Percentiles rank a stretch among this genome's conserved stretches.
phyloP scores from a whole-genome alignment of 2,329 filamentous ascomycete species.

The Talaromyces sp. region DNA sequence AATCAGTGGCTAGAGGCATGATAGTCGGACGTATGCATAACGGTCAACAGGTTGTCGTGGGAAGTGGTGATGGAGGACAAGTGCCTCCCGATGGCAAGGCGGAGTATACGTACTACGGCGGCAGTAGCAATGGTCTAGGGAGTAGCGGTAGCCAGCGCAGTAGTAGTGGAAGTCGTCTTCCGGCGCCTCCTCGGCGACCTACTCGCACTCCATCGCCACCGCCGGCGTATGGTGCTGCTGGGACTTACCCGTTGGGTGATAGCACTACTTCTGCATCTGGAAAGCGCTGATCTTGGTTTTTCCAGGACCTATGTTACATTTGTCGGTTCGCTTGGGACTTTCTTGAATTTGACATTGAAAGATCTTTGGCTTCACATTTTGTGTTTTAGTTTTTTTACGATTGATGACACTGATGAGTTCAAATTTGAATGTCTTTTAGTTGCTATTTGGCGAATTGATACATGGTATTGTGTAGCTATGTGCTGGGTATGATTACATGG shows the following conservation, averaged over 20 bases:
- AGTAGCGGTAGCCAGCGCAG: constrained; percentile 2
- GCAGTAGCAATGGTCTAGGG: constrained; percentile 1
- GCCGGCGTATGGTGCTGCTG: constrained; percentile 39
- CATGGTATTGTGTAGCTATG: neutral
- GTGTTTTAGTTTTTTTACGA: neutral
- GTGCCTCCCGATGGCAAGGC: constrained; percentile 18
- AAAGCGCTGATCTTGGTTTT: constrained; percentile 27
- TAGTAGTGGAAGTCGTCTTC: constrained; percentile 22
- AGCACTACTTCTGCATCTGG: constrained; percentile 29
- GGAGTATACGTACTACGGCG: constrained; percentile 15
- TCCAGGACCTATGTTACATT: neutral
- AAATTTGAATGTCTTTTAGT: neutral
- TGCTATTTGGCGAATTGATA: neutral
- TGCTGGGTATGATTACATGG: neutral
- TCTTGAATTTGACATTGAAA: neutral
- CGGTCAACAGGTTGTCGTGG: constrained; percentile 48
- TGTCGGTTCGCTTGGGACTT: neutral
- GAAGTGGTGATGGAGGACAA: constrained; percentile 46
- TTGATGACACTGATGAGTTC: neutral
- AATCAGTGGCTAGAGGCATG: constrained; percentile 96
- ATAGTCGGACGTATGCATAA: constrained; percentile 50
- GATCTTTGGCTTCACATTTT: neutral
- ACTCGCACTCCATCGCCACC: constrained; percentile 39
- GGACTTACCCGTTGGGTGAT: constrained; percentile 32
- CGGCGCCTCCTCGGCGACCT: constrained; percentile 32